Percentiles rank a stretch among this genome's conserved stretches.
phyloP scores from a whole-genome alignment of 306 rosid genomes.

The Betula pendula region DNA sequence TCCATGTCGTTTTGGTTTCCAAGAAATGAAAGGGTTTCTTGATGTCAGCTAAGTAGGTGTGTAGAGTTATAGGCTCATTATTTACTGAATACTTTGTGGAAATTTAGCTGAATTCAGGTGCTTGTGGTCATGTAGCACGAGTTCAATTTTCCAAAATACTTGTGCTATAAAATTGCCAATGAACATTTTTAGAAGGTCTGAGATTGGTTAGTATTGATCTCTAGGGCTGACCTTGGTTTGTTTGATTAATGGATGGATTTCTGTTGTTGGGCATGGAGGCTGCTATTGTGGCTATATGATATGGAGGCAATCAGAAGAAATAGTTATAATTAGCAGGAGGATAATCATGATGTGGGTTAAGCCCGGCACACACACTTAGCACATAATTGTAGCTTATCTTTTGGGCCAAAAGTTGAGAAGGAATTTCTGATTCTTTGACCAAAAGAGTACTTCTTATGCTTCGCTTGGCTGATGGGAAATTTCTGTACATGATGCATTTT shows the following conservation, averaged over 20 bases:
- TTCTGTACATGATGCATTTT: not conserved
- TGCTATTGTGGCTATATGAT: not conserved
- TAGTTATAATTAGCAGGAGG: not conserved
- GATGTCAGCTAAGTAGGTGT: not conserved
- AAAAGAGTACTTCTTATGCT: not conserved
- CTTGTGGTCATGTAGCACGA: not conserved
- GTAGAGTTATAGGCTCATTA: too few species aligned
- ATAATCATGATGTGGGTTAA: not conserved
- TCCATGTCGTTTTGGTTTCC: not conserved
- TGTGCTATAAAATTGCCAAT: not conserved
- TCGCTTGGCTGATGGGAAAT: not conserved
- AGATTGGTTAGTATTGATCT: not conserved
- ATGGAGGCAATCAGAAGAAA: not conserved
- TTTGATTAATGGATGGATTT: not conserved
- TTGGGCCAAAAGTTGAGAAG: not conserved
- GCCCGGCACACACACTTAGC: not conserved
- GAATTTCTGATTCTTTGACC: not conserved
- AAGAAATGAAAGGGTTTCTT: not conserved
- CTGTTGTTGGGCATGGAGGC: not conserved
- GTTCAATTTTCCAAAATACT: not conserved
- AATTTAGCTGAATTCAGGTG: not conserved
- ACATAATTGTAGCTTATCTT: not conserved
- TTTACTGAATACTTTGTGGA: too few species aligned
- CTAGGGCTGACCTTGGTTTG: not conserved
- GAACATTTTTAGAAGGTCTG: slow-evolving; percentile 1